Percentiles rank a stretch among this genome's conserved stretches.
These are phyloP conservation scores for Yamadazyma conglobata DNA, from an alignment of 1,139 yeast species.

Conservation along the genomic window DNA sequence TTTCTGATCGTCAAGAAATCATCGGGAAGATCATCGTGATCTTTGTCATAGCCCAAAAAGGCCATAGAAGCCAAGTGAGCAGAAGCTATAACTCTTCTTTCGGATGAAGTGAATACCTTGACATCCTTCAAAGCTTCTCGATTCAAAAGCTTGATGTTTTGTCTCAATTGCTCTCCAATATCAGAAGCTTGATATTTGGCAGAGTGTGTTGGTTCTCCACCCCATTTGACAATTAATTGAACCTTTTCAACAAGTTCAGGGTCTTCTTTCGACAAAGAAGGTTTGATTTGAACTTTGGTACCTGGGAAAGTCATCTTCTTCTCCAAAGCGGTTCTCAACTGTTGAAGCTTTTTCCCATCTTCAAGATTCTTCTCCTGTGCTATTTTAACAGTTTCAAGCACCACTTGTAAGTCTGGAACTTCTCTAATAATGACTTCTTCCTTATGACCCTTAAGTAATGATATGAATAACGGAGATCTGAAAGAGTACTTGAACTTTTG, in stretches of 20 bases:
- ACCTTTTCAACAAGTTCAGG: conserved; percentile 83
- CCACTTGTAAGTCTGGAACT: conserved; percentile 79
- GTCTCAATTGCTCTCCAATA: conserved; percentile 92
- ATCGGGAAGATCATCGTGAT: conserved; percentile 59
- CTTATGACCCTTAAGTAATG: conserved; percentile 86
- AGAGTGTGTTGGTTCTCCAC: conserved; percentile 99
- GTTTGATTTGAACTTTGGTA: conserved; percentile 93
- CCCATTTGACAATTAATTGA: conserved; percentile 96
- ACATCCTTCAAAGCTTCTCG: conserved; percentile 82
- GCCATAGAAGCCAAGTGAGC: conserved; percentile 88
- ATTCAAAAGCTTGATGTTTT: conserved; percentile 82
- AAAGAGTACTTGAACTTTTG: conserved; percentile 96
- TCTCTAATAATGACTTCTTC: conserved; percentile 95
- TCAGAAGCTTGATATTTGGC: conserved; percentile 94
- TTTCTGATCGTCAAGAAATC: conserved; percentile 81
- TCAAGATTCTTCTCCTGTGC: conserved; percentile 81
- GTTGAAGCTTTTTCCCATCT: conserved; percentile 71
- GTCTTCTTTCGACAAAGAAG: conserved; percentile 62
- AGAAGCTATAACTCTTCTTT: conserved; percentile 88
- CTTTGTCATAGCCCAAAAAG: conserved; percentile 62
- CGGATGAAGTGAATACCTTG: conserved; percentile 86
- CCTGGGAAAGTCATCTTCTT: conserved; percentile 92
- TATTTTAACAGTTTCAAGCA: conserved; percentile 74
- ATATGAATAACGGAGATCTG: conserved; percentile 80
- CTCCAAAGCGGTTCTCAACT: conserved; percentile 77